Percentiles rank a stretch among this genome's conserved stretches.
These are phyloP conservation scores for Takakia lepidozioides DNA, from an alignment of 225 moss, liverwort and hornwort genomes.

Conservation along the genomic window DNA sequence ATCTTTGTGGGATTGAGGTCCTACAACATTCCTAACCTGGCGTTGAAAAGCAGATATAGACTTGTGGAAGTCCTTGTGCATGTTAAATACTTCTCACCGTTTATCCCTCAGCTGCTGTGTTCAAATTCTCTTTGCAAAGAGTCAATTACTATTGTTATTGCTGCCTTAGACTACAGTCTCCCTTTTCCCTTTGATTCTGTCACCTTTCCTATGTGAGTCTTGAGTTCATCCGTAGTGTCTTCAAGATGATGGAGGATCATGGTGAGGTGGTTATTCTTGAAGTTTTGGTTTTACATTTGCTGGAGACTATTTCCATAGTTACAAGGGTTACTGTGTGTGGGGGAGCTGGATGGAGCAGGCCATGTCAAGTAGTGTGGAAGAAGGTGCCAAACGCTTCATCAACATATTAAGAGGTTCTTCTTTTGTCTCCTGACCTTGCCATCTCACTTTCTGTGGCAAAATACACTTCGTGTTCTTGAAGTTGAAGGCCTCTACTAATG, in stretches of 20 bases:
- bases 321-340: conserved; percentile 2
- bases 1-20: too few relatives aligned
- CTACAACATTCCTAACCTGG: too few relatives aligned
- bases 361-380: conserved; percentile 37
- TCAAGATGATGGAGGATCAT: too few relatives aligned
- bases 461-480: not conserved
- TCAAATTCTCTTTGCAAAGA: too few relatives aligned
- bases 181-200: not conserved
- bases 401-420: conserved; percentile 49
- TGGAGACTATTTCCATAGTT: not conserved
- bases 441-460: not conserved
- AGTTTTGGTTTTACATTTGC: not conserved
- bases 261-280: not conserved
- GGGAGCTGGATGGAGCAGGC: conserved; percentile 27
- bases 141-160: too few relatives aligned
- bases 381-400: conserved; percentile 39
- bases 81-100: too few relatives aligned
- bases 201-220: not conserved
- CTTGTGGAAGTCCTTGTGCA: too few relatives aligned
- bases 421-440: not conserved
- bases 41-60: too few relatives aligned
- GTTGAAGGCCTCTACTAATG: too few relatives aligned
- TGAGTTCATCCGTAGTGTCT: too few relatives aligned
- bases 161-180: too few relatives aligned
- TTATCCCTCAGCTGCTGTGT: too few relatives aligned